Conservation (phyloP, 192 early-diverging fungal genomes). For the Helicostylum pulchrum region DNA sequence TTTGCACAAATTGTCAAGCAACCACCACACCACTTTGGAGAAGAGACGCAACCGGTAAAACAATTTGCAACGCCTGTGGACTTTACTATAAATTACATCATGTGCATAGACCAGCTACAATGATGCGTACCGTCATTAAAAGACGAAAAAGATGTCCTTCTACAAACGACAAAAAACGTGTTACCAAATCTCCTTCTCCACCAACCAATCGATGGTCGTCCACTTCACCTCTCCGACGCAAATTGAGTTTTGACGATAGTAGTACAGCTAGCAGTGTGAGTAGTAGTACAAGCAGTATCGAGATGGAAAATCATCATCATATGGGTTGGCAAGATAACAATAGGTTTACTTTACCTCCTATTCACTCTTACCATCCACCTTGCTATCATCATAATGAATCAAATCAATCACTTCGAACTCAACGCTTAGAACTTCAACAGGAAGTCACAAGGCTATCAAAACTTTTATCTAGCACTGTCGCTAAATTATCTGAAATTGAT, state of each 20-base stretch:
- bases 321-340: not conserved
- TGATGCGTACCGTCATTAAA: conserved; percentile 68
- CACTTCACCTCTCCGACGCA: no score
- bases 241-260: no score
- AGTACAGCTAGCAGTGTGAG: no score
- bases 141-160: conserved; percentile 49
- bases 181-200: no score
- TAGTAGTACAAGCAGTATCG: no score
- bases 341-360: conserved; percentile 4
- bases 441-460: conserved; percentile 48
- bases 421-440: conserved; percentile 47
- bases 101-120: conserved; percentile 65
- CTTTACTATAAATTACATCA: conserved; percentile 84
- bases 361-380: not conserved
- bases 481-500: conserved; percentile 46
- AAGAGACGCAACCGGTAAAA: conserved; percentile 63
- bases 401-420: conserved; percentile 40
- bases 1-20: conserved; percentile 70
- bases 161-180: conserved; percentile 7
- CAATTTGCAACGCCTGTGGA: conserved; percentile 90
- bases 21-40: conserved; percentile 74
- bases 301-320: no score
- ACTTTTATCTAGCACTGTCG: conserved; percentile 44
- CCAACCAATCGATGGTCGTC: no score
- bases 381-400: not conserved